Conservation (phyloP, 2,329 filamentous ascomycete genomes). For the Bipolaris cookei region DNA sequence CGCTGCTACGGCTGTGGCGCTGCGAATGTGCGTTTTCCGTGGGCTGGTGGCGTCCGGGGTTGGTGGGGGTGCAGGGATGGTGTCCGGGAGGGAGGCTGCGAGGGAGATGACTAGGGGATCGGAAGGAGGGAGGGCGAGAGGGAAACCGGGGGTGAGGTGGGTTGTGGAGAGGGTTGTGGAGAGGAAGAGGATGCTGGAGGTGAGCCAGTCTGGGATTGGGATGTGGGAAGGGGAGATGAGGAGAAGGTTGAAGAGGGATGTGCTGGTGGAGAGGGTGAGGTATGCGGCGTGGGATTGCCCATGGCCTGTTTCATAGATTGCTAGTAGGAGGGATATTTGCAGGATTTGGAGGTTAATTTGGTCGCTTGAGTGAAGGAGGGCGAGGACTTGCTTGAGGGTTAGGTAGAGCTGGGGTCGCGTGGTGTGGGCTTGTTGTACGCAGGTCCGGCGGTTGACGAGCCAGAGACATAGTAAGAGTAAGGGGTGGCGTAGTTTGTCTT, state of each 20-base stretch:
- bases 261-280: constrained; percentile 12
- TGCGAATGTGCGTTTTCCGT: constrained; percentile 19
- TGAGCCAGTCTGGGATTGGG: constrained; percentile 8
- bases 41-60: constrained; percentile 17
- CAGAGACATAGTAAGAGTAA: constrained; percentile 12
- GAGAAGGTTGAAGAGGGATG: constrained; percentile 10
- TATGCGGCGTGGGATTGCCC: constrained; percentile 14
- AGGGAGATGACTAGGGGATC: background rate
- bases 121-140: background rate
- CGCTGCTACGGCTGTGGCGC: constrained; percentile 14
- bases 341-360: constrained; percentile 4
- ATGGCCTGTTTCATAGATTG: constrained; percentile 21
- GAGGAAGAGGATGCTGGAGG: constrained; percentile 21
- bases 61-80: constrained; percentile 7
- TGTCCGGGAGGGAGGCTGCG: background rate
- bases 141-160: background rate
- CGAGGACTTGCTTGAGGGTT: constrained; percentile 17
- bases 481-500: constrained; percentile 9
- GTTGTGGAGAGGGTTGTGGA: constrained; percentile 8
- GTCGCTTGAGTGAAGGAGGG: background rate
- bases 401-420: constrained; percentile 11
- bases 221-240: background rate
- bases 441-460: constrained; percentile 11
- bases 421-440: constrained; percentile 7
- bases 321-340: constrained; percentile 15